Conservation (phyloP, 805 yeast species). For the Danielia reshetovae region DNA sequence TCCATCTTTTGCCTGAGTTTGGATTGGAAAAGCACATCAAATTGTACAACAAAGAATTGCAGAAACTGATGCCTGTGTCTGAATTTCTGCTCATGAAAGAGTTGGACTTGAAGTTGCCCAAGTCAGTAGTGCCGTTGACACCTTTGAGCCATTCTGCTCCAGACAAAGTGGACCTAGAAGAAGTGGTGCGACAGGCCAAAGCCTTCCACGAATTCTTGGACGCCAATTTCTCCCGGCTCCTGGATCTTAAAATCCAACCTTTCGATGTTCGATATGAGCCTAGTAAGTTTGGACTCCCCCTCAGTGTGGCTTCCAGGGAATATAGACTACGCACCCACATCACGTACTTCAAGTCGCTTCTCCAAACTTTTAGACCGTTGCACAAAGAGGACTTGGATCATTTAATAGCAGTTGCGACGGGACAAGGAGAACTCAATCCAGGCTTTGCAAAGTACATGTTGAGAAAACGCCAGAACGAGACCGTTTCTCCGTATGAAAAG, state of each 20-base stretch:
- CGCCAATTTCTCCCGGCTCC: constrained; percentile 16
- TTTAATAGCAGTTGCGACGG: constrained; percentile 16
- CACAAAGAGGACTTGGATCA: constrained; percentile 12
- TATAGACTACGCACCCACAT: constrained; percentile 22
- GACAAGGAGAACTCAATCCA: constrained; percentile 14
- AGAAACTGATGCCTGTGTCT: constrained; percentile 4
- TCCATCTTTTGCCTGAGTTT: constrained; percentile 28
- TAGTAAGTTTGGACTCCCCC: constrained; percentile 28
- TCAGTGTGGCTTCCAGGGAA: constrained; percentile 25
- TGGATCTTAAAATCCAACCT: constrained; percentile 23
- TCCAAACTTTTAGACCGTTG: constrained; percentile 21
- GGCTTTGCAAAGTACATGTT: constrained; percentile 26
- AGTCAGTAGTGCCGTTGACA: background rate
- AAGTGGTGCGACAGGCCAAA: constrained; percentile 11
- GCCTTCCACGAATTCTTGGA: constrained; percentile 20
- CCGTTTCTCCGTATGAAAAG: constrained; percentile 16
- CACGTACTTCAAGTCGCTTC: constrained; percentile 18
- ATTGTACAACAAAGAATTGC: constrained; percentile 16
- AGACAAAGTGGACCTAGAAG: background rate
- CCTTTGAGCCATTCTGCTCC: background rate
- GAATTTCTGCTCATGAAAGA: constrained; percentile 11
- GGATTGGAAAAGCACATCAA: constrained; percentile 9
- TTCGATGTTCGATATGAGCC: constrained; percentile 32
- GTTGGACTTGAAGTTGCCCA: constrained; percentile 4
- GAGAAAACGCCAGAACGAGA: constrained; percentile 18